These are phyloP conservation scores for Pythium sukuiense DNA, from an alignment of 352 stramenopile genomes.

Conservation along the genomic window DNA sequence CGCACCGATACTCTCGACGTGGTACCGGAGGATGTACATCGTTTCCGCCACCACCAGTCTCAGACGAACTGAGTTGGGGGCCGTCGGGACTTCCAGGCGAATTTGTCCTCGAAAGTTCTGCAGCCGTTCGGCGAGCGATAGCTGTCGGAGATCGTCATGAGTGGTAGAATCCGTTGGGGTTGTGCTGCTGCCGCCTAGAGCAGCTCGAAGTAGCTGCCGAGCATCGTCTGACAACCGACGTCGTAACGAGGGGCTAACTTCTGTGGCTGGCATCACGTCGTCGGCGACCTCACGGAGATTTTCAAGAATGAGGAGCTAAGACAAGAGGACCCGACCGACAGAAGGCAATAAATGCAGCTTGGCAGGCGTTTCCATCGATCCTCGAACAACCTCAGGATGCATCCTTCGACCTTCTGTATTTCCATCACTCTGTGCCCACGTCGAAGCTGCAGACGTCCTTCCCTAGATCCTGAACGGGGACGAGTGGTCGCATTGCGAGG, in stretches of 20 bases:
- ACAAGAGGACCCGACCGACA: too few species aligned
- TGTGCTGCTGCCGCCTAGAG: slow-evolving; percentile 19
- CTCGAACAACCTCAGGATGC: not conserved
- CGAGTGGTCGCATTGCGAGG: not conserved
- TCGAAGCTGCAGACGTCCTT: not conserved
- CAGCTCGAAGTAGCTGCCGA: slow-evolving; percentile 45
- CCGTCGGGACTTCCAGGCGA: slow-evolving; percentile 35
- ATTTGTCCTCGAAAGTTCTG: slow-evolving; percentile 50
- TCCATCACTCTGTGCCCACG: not conserved
- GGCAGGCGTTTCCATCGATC: slow-evolving; percentile 2
- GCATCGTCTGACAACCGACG: slow-evolving; percentile 62
- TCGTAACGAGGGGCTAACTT: slow-evolving; percentile 48
- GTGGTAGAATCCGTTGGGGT: not conserved
- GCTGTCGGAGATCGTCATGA: slow-evolving; percentile 19
- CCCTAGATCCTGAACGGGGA: not conserved
- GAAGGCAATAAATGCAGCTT: too few species aligned
- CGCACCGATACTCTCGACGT: slow-evolving; percentile 35
- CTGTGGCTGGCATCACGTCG: slow-evolving; percentile 41
- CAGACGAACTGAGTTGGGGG: slow-evolving; percentile 26
- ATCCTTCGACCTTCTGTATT: slow-evolving; percentile 7
- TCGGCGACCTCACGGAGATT: not conserved
- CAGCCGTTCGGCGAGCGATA: slow-evolving; percentile 39
- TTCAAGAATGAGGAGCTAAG: not conserved
- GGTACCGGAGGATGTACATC: slow-evolving; percentile 48
- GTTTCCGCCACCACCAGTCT: slow-evolving; percentile 34